Percentiles rank a stretch among this genome's conserved stretches.
phyloP scores from a whole-genome alignment of 208 protist genomes.

The Herpetomonas samuelpessoai region DNA sequence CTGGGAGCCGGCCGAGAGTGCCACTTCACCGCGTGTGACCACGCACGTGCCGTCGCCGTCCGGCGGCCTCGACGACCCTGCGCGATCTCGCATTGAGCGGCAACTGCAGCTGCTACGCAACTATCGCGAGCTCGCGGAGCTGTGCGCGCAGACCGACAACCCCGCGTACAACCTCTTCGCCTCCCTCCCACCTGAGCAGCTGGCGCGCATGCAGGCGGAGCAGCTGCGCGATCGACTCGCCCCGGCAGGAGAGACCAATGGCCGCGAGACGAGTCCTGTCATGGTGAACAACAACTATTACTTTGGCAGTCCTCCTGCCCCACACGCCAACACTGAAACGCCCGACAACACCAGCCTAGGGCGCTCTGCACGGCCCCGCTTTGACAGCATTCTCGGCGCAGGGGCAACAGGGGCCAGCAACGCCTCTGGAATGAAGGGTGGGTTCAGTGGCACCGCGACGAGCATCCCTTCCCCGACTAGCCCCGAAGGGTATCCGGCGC shows the following conservation, averaged over 20 bases:
- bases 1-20: neutral
- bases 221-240: constrained; percentile 8
- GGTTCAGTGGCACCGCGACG: neutral
- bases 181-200: constrained; percentile 28
- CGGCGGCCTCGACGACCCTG: constrained; percentile 31
- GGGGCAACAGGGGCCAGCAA: neutral
- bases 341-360: neutral
- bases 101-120: constrained; percentile 73
- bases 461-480: neutral
- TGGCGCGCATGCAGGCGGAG: constrained; percentile 38
- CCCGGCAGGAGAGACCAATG: neutral
- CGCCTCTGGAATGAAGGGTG: no score
- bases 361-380: neutral
- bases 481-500: neutral
- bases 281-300: constrained; percentile 66
- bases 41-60: constrained; percentile 6
- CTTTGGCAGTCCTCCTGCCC: constrained; percentile 13
- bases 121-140: constrained; percentile 52
- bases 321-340: neutral
- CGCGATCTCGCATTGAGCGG: constrained; percentile 43
- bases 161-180: constrained; percentile 30
- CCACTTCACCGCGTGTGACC: constrained; percentile 6
- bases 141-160: constrained; percentile 46
- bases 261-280: constrained; percentile 32
- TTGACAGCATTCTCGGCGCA: neutral